Percentiles rank a stretch among this genome's conserved stretches.
phyloP scores from a whole-genome alignment of 257 asterid species.

The Anisodus tanguticus region DNA sequence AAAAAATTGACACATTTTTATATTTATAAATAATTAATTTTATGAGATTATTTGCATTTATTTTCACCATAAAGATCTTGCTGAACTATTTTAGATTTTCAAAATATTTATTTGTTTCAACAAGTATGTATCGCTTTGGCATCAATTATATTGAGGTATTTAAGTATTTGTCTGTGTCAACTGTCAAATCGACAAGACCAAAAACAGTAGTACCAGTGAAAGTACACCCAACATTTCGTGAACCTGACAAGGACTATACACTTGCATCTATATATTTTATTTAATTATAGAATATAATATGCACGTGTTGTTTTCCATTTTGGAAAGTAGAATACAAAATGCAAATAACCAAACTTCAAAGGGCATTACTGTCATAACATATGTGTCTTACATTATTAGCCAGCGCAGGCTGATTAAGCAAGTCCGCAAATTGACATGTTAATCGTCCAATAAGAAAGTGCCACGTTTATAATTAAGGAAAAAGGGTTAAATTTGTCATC shows the following conservation, averaged over 20 bases:
- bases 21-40: too few species aligned
- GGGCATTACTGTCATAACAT: neutral
- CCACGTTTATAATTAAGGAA: slow-evolving; percentile 30
- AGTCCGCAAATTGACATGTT: slow-evolving; percentile 34
- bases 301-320: neutral
- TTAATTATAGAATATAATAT: neutral
- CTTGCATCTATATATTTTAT: neutral
- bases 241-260: slow-evolving; percentile 14
- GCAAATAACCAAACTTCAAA: neutral
- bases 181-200: neutral
- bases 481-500: too few species aligned
- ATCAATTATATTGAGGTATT: neutral
- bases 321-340: neutral
- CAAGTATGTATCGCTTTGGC: too few species aligned
- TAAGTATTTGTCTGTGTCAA: neutral
- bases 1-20: too few species aligned
- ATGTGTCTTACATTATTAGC: neutral
- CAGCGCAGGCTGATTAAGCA: slow-evolving; percentile 37
- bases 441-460: slow-evolving; percentile 35
- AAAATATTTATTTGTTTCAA: neutral
- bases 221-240: slow-evolving; percentile 24
- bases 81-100: neutral
- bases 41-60: neutral
- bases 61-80: neutral
- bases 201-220: neutral